These are phyloP conservation scores for Penicillium hesseltinei DNA, from an alignment of 2,329 filamentous ascomycete genomes.

Conservation along the genomic window DNA sequence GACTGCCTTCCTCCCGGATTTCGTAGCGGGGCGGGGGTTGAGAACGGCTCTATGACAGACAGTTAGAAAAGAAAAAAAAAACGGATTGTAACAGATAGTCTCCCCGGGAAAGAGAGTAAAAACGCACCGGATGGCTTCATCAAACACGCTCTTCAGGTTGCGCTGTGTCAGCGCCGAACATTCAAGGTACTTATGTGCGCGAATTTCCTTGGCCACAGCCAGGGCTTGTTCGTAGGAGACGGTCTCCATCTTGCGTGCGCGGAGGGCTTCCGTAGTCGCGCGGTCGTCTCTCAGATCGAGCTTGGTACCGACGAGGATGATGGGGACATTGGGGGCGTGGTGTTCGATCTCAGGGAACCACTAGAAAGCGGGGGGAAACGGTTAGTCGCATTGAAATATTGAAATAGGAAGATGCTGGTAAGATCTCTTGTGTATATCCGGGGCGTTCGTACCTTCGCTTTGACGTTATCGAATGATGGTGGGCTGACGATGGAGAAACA, in stretches of 20 bases:
- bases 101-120: not conserved
- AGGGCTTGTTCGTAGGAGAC: conserved; percentile 92
- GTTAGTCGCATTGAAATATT: conserved; percentile 7
- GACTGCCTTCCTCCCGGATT: conserved; percentile 39
- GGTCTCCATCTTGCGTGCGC: conserved; percentile 94
- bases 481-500: conserved; percentile 98
- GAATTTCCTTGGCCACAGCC: conserved; percentile 86
- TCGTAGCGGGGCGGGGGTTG: conserved; percentile 47
- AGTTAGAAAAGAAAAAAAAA: not conserved
- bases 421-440: not conserved
- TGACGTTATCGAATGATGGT: conserved; percentile 97
- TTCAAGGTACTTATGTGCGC: conserved; percentile 94
- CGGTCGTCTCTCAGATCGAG: conserved; percentile 90
- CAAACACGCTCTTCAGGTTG: conserved; percentile 97
- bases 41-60: conserved; percentile 43
- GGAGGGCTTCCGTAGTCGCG: conserved; percentile 74
- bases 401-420: not conserved
- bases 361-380: conserved; percentile 46
- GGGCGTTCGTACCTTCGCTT: conserved; percentile 72
- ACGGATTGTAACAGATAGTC: not conserved
- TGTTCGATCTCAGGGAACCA: conserved; percentile 98
- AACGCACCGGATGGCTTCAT: conserved; percentile 92
- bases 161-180: conserved; percentile 95
- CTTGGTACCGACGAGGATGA: conserved; percentile 96
- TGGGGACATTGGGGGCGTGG: conserved; percentile 90